Base-by-base conservation (phyloP, 257 asterid genomes). In the Fraxinus quadrangulata region DNA sequence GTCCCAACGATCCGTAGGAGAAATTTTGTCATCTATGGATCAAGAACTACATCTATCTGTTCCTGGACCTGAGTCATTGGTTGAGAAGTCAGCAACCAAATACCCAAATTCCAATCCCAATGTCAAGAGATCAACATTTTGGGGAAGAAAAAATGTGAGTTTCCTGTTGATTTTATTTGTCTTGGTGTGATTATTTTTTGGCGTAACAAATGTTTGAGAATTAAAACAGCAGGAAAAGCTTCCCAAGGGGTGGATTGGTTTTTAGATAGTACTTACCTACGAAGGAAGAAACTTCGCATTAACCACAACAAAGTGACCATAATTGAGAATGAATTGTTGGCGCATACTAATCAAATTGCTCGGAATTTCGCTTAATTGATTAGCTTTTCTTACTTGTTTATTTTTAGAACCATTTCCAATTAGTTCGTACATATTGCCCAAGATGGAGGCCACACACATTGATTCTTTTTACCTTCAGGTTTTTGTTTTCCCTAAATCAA, bases 91-190 rank as follows among this genome's bases (percentile, higher is more conserved):
- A 78, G 45, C 78, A 70, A 79, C 85, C 69, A 90, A 83, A 82
- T 87, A 81, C 56, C 75, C 87, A 75, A 74, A 81, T 78, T 77
- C 95, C 68, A 85, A 80, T 85, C 82, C 70, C 83, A 92, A 80
- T 83, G 83, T 79, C 85, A 90, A 88, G 87, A 89, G 87, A 81
- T 88, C 98, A 61, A 83, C 88, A 54, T 89, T 94, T 79, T 94
- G 98, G 97, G 94, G 96, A 74, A 85, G 93, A 85, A 94, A 86
- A 86, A 92, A 71, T 78, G 98, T 94, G 82, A 90, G 98, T 83
- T 79, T 80, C 75, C 54, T 63, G 76, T 37, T 26, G 23, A 77
- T 10, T 21, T 69, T 71, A 30, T 23, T 40, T 47, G 69, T 19
- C 10, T 47, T n/a, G 39, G 47, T 68, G 70, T 26, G 72, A 24